phyloP scores from a whole-genome alignment of 139 green algal genomes.

The Closterium sp. region DNA sequence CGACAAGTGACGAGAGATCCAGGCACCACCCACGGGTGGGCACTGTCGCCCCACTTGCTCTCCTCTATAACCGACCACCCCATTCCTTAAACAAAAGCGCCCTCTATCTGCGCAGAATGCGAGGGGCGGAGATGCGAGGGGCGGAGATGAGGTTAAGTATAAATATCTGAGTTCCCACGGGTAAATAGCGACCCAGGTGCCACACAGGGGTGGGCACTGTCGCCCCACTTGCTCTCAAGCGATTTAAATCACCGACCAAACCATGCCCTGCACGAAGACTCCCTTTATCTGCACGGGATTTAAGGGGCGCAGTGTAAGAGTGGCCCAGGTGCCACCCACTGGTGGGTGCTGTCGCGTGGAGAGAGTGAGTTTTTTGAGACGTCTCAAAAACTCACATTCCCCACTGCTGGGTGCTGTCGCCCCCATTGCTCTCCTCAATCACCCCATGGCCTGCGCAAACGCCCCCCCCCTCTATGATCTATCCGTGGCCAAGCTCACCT shows the following conservation, averaged over 20 bases:
- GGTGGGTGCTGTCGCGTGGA: conserved; percentile 69
- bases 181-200: conserved; percentile 81
- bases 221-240: conserved; percentile 94
- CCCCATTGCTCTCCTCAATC: conserved; percentile 94
- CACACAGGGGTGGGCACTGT: conserved; percentile 70
- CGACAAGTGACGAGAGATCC: conserved; percentile 79
- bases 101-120: conserved; percentile 56
- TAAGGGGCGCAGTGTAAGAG: too few relatives aligned
- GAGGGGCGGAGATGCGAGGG: too few relatives aligned
- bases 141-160: too few relatives aligned
- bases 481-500: too few relatives aligned
- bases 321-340: conserved; percentile 68
- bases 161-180: conserved; percentile 26
- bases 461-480: conserved; percentile 62
- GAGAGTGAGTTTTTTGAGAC: too few relatives aligned
- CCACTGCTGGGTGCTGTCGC: conserved; percentile 47
- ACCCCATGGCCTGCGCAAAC: neutral
- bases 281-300: conserved; percentile 62
- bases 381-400: too few relatives aligned
- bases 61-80: conserved; percentile 79
- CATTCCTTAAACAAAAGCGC: neutral
- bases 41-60: conserved; percentile 87
- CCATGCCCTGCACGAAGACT: neutral
- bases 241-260: conserved; percentile 74
- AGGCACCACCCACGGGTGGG: conserved; percentile 64